A percentile compares a stretch with the other conserved stretches of the same genome.
Evolutionary conservation across 768 basidiomycete genomes (phyloP).

Genomic region (Lactarius hengduanensis): DNA sequence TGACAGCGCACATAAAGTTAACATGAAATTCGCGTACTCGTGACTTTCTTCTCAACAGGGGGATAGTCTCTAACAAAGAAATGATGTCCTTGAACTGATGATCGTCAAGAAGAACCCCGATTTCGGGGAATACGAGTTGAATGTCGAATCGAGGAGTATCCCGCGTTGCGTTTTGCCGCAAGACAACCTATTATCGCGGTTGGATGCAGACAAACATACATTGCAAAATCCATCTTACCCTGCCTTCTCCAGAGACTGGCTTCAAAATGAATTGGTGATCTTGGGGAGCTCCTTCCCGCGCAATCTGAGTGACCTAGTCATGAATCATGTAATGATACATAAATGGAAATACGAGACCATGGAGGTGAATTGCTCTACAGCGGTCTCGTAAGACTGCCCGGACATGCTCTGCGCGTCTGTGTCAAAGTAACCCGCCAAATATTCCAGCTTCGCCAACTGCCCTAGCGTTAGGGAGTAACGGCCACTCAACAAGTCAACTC

Average conservation of each 20-base stretch:
- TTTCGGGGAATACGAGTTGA: constrained; percentile 86
- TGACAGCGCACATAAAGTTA: constrained; percentile 24
- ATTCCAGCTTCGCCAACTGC: constrained; percentile 82
- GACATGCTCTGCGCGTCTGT: constrained; percentile 84
- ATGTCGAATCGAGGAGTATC: constrained; percentile 84
- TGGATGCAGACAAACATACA: constrained; percentile 3
- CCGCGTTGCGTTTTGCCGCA: constrained; percentile 76
- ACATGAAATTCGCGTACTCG: constrained; percentile 48
- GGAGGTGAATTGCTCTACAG: constrained; percentile 66
- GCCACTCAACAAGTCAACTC: constrained; percentile 6
- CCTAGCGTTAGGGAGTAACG: constrained; percentile 12
- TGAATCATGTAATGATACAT: neutral
- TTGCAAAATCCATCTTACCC: constrained; percentile 47
- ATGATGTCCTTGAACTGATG: constrained; percentile 94
- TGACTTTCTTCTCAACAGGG: constrained; percentile 84
- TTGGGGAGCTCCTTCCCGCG: constrained; percentile 45
- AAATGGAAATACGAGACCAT: constrained; percentile 47
- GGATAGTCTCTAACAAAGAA: constrained; percentile 93
- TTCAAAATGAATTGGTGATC: constrained; percentile 92
- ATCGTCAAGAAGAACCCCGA: constrained; percentile 87
- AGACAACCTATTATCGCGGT: constrained; percentile 55
- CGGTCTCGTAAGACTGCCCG: constrained; percentile 60
- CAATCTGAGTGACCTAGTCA: constrained; percentile 42
- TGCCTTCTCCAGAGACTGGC: constrained; percentile 93
- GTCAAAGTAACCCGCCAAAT: constrained; percentile 91